Percentiles rank a stretch among this genome's conserved stretches.
These are phyloP conservation scores for Daldinia eschscholtzii DNA, from an alignment of 2,329 filamentous ascomycete genomes.

Conservation along the genomic window DNA sequence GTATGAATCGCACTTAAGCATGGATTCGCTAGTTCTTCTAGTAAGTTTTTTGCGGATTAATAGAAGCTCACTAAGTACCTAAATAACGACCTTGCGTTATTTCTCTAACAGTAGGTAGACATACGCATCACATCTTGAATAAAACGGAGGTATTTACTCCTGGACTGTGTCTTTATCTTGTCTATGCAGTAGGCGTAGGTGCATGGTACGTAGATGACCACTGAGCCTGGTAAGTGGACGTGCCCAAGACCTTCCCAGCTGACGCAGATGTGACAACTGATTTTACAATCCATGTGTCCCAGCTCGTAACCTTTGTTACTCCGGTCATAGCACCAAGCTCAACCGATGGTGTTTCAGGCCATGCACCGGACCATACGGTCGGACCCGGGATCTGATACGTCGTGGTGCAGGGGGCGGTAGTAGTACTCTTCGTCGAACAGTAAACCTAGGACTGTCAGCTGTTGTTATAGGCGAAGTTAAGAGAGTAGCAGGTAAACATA, in stretches of 20 bases:
- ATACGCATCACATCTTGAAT: no score
- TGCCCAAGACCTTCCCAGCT: constrained; percentile 12
- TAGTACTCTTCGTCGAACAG: constrained; percentile 30
- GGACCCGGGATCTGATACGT: constrained; percentile 31
- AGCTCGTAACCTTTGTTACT: constrained; percentile 23
- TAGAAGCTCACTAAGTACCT: no score
- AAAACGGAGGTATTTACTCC: not conserved
- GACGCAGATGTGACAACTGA: constrained; percentile 31
- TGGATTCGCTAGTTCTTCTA: no score
- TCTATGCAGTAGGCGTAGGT: constrained; percentile 26
- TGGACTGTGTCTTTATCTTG: no score
- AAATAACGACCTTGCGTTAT: no score
- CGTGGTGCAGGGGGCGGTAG: constrained; percentile 27
- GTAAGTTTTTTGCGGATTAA: no score
- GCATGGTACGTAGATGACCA: constrained; percentile 33
- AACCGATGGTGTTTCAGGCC: constrained; percentile 25
- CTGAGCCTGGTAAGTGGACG: constrained; percentile 26
- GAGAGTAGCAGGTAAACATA: not conserved
- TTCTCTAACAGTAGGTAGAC: no score
- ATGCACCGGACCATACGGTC: constrained; percentile 28
- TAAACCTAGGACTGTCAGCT: constrained; percentile 17
- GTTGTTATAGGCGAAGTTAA: not conserved
- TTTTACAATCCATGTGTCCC: constrained; percentile 31
- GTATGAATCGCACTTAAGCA: no score
- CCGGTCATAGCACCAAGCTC: constrained; percentile 30